Percentiles rank a stretch among this genome's conserved stretches.
Evolutionary conservation across 2,329 filamentous ascomycete genomes (phyloP).

Genomic region (Cladosporium velox): DNA sequence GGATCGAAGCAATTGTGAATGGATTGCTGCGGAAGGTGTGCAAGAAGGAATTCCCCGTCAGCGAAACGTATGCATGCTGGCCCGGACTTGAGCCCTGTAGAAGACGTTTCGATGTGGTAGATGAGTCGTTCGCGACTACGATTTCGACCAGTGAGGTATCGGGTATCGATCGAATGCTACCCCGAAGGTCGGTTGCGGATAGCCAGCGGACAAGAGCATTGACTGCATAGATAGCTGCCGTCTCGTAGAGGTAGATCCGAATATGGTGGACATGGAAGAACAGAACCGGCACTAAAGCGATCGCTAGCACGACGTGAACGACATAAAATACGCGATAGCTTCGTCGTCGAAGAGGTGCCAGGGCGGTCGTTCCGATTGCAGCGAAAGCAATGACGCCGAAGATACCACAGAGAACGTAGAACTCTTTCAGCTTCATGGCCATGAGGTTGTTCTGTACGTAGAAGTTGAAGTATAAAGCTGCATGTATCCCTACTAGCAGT

Average conservation of each 20-base stretch:
- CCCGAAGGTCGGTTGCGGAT: conserved; percentile 39
- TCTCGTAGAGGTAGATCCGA: conserved; percentile 55
- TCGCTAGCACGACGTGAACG: conserved; percentile 56
- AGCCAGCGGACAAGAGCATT: conserved; percentile 45
- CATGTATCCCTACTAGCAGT: conserved; percentile 55
- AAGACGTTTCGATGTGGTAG: conserved; percentile 24
- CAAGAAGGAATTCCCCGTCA: conserved; percentile 28
- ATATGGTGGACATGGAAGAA: conserved; percentile 60
- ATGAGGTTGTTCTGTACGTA: conserved; percentile 56
- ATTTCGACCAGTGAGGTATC: conserved; percentile 47
- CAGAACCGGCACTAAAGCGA: conserved; percentile 50
- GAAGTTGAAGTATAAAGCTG: conserved; percentile 58
- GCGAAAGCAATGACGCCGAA: conserved; percentile 49
- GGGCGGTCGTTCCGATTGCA: conserved; percentile 51
- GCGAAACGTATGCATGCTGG: conserved; percentile 50
- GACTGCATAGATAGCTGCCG: conserved; percentile 48
- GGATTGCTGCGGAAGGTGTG: conserved; percentile 44
- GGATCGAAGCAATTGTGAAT: conserved; percentile 51
- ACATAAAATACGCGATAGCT: conserved; percentile 59
- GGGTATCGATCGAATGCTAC: conserved; percentile 43
- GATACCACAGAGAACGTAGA: conserved; percentile 61
- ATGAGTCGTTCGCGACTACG: conserved; percentile 40
- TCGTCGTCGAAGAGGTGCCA: conserved; percentile 48
- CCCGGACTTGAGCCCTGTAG: conserved; percentile 44
- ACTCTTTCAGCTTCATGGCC: conserved; percentile 55